Evolutionary conservation across 495 filamentous ascomycete genomes (phyloP).

Genomic region (Xylaria telfairii): DNA sequence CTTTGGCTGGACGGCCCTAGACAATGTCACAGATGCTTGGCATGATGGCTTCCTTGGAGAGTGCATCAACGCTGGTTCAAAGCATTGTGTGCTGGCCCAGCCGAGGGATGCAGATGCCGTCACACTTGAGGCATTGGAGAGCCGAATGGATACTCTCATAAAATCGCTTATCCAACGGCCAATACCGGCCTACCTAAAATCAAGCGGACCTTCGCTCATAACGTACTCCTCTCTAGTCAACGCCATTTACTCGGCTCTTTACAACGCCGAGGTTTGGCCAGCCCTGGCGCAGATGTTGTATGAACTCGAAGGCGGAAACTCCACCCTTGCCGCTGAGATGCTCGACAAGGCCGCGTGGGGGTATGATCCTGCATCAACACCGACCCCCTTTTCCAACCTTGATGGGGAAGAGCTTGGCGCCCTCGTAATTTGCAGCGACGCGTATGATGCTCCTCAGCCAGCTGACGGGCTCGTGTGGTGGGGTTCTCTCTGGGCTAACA

Average conservation of each 20-base stretch:
- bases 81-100: constrained; percentile 48
- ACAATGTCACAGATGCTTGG: constrained; percentile 55
- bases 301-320: constrained; percentile 52
- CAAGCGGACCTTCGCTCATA: constrained; percentile 47
- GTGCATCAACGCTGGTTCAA: constrained; percentile 51
- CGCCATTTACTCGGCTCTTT: constrained; percentile 47
- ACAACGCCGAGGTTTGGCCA: constrained; percentile 50
- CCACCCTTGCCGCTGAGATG: constrained; percentile 42
- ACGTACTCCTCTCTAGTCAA: constrained; percentile 50
- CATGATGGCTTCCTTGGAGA: constrained; percentile 56
- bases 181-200: constrained; percentile 39
- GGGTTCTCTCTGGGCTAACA: constrained; percentile 49
- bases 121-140: constrained; percentile 40
- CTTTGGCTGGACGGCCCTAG: constrained; percentile 53
- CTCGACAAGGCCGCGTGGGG: constrained; percentile 46
- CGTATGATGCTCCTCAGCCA: constrained; percentile 48
- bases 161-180: constrained; percentile 44
- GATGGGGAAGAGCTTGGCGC: constrained; percentile 43
- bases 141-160: constrained; percentile 46
- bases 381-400: constrained; percentile 34
- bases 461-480: constrained; percentile 50
- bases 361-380: constrained; percentile 44
- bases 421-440: constrained; percentile 52
- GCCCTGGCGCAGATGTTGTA: constrained; percentile 44
- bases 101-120: constrained; percentile 39